phyloP scores from a whole-genome alignment of 2,329 filamentous ascomycete genomes.

The Fusarium camptoceras region DNA sequence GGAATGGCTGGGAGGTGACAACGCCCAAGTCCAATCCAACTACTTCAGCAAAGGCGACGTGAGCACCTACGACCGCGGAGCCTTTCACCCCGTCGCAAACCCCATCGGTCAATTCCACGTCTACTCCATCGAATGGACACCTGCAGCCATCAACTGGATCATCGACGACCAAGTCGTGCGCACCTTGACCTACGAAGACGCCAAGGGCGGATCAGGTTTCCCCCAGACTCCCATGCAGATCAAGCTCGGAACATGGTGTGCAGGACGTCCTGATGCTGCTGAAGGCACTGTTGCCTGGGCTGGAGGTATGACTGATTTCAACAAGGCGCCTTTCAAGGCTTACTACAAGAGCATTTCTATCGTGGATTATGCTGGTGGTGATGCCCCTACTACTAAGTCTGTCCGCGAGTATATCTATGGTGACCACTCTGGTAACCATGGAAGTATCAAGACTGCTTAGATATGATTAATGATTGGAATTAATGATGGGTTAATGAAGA shows the following conservation, averaged over 20 bases:
- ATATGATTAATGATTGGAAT: not conserved
- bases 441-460: slow-evolving; percentile 53
- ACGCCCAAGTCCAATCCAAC: slow-evolving; percentile 81
- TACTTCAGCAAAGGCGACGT: slow-evolving; percentile 82
- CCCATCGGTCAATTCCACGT: slow-evolving; percentile 67
- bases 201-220: slow-evolving; percentile 68
- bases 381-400: slow-evolving; percentile 46
- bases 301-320: slow-evolving; percentile 66
- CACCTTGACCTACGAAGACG: slow-evolving; percentile 69
- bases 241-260: slow-evolving; percentile 76
- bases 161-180: slow-evolving; percentile 72
- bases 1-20: slow-evolving; percentile 81
- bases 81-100: slow-evolving; percentile 64
- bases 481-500: slow-evolving; percentile 30
- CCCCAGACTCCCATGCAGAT: slow-evolving; percentile 80
- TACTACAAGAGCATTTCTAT: slow-evolving; percentile 60
- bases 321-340: slow-evolving; percentile 56
- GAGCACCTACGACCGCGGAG: slow-evolving; percentile 72
- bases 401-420: slow-evolving; percentile 57
- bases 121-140: slow-evolving; percentile 76
- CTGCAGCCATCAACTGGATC: slow-evolving; percentile 71
- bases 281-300: slow-evolving; percentile 78
- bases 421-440: slow-evolving; percentile 56
- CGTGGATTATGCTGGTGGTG: slow-evolving; percentile 58
- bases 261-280: slow-evolving; percentile 66